Percentiles rank a stretch among this genome's conserved stretches.
Conservation (phyloP, 768 basidiomycete genomes). For the Cyathus striatus region DNA sequence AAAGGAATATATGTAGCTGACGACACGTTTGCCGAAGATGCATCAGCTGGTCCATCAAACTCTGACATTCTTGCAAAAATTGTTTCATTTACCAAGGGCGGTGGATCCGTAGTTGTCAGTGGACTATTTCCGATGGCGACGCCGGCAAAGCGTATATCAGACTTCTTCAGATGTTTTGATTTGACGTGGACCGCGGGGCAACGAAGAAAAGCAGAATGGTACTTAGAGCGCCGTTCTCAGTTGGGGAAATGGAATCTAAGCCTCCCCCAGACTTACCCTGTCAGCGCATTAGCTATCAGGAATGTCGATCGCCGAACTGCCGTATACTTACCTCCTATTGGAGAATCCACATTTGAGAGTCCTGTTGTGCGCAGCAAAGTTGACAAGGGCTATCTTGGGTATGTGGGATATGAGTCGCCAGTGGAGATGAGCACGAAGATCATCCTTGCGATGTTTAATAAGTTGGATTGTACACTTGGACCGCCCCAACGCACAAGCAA, state of each 20-base stretch:
- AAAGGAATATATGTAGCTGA: conserved; percentile 24
- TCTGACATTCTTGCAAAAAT: conserved; percentile 19
- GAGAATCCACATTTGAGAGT: conserved; percentile 17
- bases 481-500: conserved; percentile 9
- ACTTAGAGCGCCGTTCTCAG: conserved; percentile 11
- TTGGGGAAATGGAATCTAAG: conserved; percentile 10
- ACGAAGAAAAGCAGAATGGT: conserved; percentile 12
- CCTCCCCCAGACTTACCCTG: conserved; percentile 16
- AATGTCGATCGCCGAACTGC: neutral
- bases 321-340: neutral
- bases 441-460: conserved; percentile 30
- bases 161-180: conserved; percentile 18
- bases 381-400: conserved; percentile 30
- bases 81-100: conserved; percentile 27
- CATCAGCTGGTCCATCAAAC: conserved; percentile 9
- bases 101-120: conserved; percentile 28
- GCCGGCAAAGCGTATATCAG: conserved; percentile 6
- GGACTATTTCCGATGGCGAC: conserved; percentile 15
- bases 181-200: conserved; percentile 18
- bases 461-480: conserved; percentile 15
- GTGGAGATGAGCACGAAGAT: conserved; percentile 27
- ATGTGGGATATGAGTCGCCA: conserved; percentile 36
- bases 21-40: too few relatives aligned
- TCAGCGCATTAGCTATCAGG: conserved; percentile 22
- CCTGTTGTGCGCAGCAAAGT: conserved; percentile 24